Evolutionary conservation across 2,329 filamentous ascomycete genomes (phyloP), one percentile per base, ranked within the genome.

Genomic region (Sclerotinia sclerotiorum): DNA sequence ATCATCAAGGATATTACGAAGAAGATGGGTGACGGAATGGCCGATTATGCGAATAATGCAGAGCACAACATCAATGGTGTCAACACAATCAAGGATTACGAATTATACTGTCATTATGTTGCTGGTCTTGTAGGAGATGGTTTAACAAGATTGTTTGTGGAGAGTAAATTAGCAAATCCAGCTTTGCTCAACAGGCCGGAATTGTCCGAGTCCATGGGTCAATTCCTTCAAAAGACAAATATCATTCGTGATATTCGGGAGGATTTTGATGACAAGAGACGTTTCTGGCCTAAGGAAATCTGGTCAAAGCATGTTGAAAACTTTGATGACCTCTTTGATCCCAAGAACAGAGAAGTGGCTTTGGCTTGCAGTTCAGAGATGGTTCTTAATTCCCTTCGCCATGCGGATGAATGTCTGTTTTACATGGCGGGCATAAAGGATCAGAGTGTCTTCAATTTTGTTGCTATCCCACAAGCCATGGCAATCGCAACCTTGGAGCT

Each of bases 371-470:
- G 90, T 74, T 97, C 94, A 1, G 93, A 97, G 77, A 97, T 99
- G 94, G 89, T 98, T 8, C 84, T 98, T 69, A 93, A 95, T 75
- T 92, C 94, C 6, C 84, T 99, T 55, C 88, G 89, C 77, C 91
- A 97, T 74, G 90, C 87, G 5, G 93, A 97, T 72, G 93, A 98
- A 77, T 98, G 94, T 78, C 81, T 99, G n/a, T 97, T 94, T 83
- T 99, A 98, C 82, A 93, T 99, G 82, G 94, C 94, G 6, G 95
- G 92, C 58, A 88, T 99, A 72, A 90, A 90, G 73, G 95, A 99
- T 78, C 95, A 99, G 82, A 97, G 93, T 78, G 93, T 97, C 35
- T 99, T 99, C 87, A 99, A 99, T 85, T 99, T 99, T 79, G 93
- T 93, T 60, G 94, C 94, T 68, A 99, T 99, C 72, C 95, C 95